Conservation (phyloP, 2,329 filamentous ascomycete species). For the Ophiostoma perfectum region DNA sequence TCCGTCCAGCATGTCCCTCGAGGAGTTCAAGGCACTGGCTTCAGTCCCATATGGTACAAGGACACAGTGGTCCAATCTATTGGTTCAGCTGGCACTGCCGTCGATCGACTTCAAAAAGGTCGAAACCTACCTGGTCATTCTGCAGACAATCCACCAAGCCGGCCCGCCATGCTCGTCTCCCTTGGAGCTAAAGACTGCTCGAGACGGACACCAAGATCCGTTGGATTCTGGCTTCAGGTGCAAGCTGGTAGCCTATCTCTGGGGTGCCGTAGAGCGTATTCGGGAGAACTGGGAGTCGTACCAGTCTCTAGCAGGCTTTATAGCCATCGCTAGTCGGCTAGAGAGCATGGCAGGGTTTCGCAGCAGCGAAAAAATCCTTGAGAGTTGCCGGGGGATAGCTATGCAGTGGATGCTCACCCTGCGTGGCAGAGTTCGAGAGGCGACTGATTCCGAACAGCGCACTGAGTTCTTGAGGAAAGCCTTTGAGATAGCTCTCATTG, state of each 20-base stretch:
- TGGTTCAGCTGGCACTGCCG: conserved; percentile 44
- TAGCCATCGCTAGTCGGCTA: conserved; percentile 39
- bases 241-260: conserved; percentile 30
- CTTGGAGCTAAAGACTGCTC: conserved; percentile 20
- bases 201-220: conserved; percentile 37
- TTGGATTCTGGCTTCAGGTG: conserved; percentile 33
- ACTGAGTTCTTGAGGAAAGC: neutral
- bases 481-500: neutral
- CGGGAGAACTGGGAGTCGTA: conserved; percentile 49
- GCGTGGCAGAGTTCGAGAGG: neutral
- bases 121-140: conserved; percentile 43
- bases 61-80: conserved; percentile 53
- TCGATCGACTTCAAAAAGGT: conserved; percentile 46
- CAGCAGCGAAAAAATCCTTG: neutral
- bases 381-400: conserved; percentile 35
- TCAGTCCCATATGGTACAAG: conserved; percentile 43
- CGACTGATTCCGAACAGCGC: neutral
- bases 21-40: conserved; percentile 51
- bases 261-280: conserved; percentile 34
- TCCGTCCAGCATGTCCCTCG: conserved; percentile 43
- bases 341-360: neutral
- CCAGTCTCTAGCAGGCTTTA: conserved; percentile 37
- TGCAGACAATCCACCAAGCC: conserved; percentile 46
- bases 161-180: conserved; percentile 33
- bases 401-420: neutral